Base-by-base conservation (phyloP, 805 yeast genomes). In the Saccharomycopsis amapae region DNA sequence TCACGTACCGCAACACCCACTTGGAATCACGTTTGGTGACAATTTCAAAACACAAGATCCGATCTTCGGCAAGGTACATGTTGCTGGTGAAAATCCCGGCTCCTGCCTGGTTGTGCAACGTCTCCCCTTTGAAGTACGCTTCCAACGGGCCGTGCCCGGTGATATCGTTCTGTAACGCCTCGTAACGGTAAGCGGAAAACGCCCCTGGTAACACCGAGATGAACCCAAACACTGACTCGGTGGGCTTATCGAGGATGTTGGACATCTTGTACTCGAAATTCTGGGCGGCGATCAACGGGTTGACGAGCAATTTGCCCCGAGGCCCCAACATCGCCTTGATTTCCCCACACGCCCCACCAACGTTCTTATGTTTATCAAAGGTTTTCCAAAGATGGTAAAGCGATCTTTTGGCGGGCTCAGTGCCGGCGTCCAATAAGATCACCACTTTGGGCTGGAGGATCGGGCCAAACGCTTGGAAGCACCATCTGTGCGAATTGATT, bases 301-400 rank as follows among this genome's bases (percentile, higher is more conserved):
- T 90, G 13, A 79, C 52, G 33, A 90, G 66, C 38, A 73, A 69
- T 40, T 59, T 62, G 49, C 71, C 73, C 5, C 67, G 71, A 19
- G 68, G 70, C 2, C 97, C 97, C 47, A 89, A 67, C 64, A 83
- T 79, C 0, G 94, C 94, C 53, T 79, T 81, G 64, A 93, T 90
- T 61, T 93, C 97, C 44, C 98, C 98, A 76, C 98, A 90, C 1
- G 97, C 95, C 38, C 98, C 98, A 3, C 96, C 98, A 20, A 90
- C 95, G 45, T 79, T 75, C 2, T 87, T 81, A 55, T 79, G 72
- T 48, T 70, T 70, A 52, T 78, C 79, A 59, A 90, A 90, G 35
- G 88, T 76, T 61, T 78, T 80, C 98, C 98, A 90, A 47, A 93
- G 66, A 55, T 85, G 83, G 62, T 85, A 89, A 40, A 90, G 76